phyloP scores from a whole-genome alignment of 805 yeast species.

The Blastobotrys terrestris region DNA sequence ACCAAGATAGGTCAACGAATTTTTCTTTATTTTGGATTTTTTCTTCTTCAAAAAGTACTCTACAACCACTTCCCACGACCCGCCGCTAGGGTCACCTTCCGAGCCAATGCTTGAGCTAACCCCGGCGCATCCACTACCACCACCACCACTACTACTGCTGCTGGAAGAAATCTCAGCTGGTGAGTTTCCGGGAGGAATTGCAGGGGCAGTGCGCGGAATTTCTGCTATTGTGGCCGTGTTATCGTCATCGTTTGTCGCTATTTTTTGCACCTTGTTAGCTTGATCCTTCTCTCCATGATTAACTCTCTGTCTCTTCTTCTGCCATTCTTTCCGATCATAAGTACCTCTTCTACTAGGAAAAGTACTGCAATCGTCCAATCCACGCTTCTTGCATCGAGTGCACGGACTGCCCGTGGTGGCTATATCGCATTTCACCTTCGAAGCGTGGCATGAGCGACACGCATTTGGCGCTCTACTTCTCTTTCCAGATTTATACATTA shows the following conservation, averaged over 20 bases:
- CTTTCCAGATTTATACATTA: not conserved
- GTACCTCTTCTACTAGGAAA: slow-evolving; percentile 5
- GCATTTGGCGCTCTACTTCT: slow-evolving; percentile 1
- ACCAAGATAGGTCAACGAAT: slow-evolving; percentile 10
- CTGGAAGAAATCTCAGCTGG: not conserved
- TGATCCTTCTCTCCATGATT: not conserved
- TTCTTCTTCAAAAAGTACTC: slow-evolving; percentile 5
- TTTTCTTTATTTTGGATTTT: slow-evolving; percentile 3
- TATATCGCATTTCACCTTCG: slow-evolving; percentile 12
- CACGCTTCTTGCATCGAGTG: slow-evolving; percentile 7
- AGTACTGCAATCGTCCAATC: slow-evolving; percentile 2
- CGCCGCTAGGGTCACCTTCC: not conserved
- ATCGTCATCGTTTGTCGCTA: not conserved
- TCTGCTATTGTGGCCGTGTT: slow-evolving; percentile 8
- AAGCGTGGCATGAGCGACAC: slow-evolving; percentile 10
- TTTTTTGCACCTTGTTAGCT: not conserved
- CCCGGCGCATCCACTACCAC: not conserved
- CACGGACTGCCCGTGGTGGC: slow-evolving; percentile 11
- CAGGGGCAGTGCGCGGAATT: not conserved
- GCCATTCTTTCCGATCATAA: not conserved
- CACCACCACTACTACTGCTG: not conserved
- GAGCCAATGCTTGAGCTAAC: not conserved
- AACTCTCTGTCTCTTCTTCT: not conserved
- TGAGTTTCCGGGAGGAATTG: not conserved
- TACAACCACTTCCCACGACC: slow-evolving; percentile 6